Evolutionary conservation across 2,329 filamentous ascomycete genomes (phyloP).

Genomic region (Sarocladium oryzae): DNA sequence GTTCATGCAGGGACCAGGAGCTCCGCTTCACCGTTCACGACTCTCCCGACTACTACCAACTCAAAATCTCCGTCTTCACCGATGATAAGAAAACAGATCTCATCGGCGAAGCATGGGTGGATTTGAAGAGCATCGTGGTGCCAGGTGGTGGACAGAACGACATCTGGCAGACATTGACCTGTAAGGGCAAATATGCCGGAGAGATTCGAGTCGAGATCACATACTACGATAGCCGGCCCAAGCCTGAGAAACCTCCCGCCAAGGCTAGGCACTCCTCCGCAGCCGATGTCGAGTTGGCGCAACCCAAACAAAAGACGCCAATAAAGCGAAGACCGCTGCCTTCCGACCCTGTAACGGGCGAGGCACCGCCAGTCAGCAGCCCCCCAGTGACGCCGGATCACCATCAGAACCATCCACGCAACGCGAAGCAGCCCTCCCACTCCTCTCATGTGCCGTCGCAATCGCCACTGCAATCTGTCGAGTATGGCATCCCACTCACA

Average conservation of each 20-base stretch:
- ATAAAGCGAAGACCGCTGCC: slow-evolving; percentile 83
- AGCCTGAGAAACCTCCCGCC: slow-evolving; percentile 62
- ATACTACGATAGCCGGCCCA: slow-evolving; percentile 85
- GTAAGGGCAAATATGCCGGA: slow-evolving; percentile 90
- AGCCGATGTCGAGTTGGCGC: slow-evolving; percentile 26
- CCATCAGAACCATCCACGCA: slow-evolving; percentile 41
- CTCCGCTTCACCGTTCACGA: slow-evolving; percentile 94
- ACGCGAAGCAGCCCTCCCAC: slow-evolving; percentile 33
- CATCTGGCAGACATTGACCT: slow-evolving; percentile 82
- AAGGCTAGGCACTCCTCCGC: slow-evolving; percentile 41
- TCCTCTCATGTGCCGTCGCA: slow-evolving; percentile 40
- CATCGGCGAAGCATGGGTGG: slow-evolving; percentile 90
- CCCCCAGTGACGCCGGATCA: slow-evolving; percentile 32
- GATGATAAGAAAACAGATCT: slow-evolving; percentile 97
- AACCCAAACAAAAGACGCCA: slow-evolving; percentile 44
- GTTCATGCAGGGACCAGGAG: slow-evolving; percentile 82
- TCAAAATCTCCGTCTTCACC: slow-evolving; percentile 95
- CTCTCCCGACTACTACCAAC: slow-evolving; percentile 88
- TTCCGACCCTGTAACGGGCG: slow-evolving; percentile 62
- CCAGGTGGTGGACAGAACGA: slow-evolving; percentile 89
- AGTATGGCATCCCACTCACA: slow-evolving; percentile 38
- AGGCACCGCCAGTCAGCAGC: slow-evolving; percentile 30
- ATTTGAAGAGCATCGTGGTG: slow-evolving; percentile 72
- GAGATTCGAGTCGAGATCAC: slow-evolving; percentile 94
- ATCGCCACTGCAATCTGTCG: slow-evolving; percentile 45